Conservation (phyloP, 1,284 basidiomycete species). For the Boletus mariae region DNA sequence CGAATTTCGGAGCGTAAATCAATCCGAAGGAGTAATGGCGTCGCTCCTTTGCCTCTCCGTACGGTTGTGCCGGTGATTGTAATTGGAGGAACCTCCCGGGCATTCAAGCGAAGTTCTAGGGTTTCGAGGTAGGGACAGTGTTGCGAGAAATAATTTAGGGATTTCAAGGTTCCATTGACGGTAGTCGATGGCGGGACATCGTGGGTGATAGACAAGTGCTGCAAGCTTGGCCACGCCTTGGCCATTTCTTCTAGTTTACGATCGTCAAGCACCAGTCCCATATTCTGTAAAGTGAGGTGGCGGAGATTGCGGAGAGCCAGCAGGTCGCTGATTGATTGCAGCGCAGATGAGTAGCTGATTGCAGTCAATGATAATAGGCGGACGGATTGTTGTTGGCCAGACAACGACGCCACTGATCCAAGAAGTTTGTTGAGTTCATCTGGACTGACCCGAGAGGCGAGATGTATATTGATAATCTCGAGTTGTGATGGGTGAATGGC, state of each 20-base stretch:
- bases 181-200: slow-evolving; percentile 16
- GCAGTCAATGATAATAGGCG: slow-evolving; percentile 13
- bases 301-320: slow-evolving; percentile 15
- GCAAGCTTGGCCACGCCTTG: slow-evolving; percentile 20
- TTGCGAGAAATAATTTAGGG: slow-evolving; percentile 10
- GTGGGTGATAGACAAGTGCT: slow-evolving; percentile 20
- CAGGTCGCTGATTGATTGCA: slow-evolving; percentile 14
- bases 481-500: slow-evolving; percentile 12
- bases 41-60: slow-evolving; percentile 6
- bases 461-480: slow-evolving; percentile 19
- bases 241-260: slow-evolving; percentile 20
- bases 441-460: slow-evolving; percentile 17
- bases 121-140: slow-evolving; percentile 20
- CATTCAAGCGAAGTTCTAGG: slow-evolving; percentile 17
- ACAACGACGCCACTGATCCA: slow-evolving; percentile 9
- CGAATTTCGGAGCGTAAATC: slow-evolving; percentile 22
- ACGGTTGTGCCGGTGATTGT: background rate
- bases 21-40: slow-evolving; percentile 5
- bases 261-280: slow-evolving; percentile 20
- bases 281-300: slow-evolving; percentile 14
- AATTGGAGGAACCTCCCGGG: slow-evolving; percentile 14
- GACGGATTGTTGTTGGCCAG: slow-evolving; percentile 13
- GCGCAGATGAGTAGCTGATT: slow-evolving; percentile 13
- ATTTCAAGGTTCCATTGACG: slow-evolving; percentile 16
- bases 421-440: slow-evolving; percentile 12